phyloP scores from a whole-genome alignment of 805 yeast genomes.

The Metschnikowia kunwiensis region DNA sequence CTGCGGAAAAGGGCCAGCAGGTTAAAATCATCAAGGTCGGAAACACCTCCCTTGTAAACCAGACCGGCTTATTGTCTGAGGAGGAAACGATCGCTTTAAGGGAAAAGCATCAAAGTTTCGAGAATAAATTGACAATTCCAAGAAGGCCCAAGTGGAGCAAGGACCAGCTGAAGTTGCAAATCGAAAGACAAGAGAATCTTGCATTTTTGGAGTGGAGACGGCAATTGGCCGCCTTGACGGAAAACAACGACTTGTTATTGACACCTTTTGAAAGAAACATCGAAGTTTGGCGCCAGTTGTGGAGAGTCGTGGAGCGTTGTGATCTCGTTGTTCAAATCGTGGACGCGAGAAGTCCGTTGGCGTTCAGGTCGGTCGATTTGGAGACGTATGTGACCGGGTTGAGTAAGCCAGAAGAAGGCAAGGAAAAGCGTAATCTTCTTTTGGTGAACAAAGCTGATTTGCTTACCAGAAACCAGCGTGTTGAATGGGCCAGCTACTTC shows the following conservation, averaged over 20 bases:
- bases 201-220: conserved; percentile 95
- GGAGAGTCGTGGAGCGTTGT: conserved; percentile 96
- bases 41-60: conserved; percentile 39
- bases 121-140: conserved; percentile 77
- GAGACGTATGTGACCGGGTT: conserved; percentile 79
- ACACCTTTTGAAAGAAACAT: conserved; percentile 97
- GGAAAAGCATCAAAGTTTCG: conserved; percentile 63
- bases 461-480: conserved; percentile 71
- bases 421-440: conserved; percentile 68
- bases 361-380: conserved; percentile 84
- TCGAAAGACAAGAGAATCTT: conserved; percentile 84
- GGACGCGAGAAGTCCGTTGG: conserved; percentile 91
- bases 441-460: conserved; percentile 93
- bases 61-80: conserved; percentile 51
- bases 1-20: conserved; percentile 82
- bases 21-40: conserved; percentile 82
- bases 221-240: conserved; percentile 79
- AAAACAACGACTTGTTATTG: conserved; percentile 75
- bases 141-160: conserved; percentile 87
- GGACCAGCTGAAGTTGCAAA: conserved; percentile 65
- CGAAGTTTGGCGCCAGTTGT: conserved; percentile 96
- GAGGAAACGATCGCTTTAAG: conserved; percentile 64
- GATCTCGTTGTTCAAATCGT: conserved; percentile 95
- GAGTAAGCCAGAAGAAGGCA: conserved; percentile 45
- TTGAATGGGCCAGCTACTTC: conserved; percentile 85